Percentiles rank a stretch among this genome's conserved stretches.
phyloP scores from a whole-genome alignment of 2,329 filamentous ascomycete species.

The Paecilomyces sp. region DNA sequence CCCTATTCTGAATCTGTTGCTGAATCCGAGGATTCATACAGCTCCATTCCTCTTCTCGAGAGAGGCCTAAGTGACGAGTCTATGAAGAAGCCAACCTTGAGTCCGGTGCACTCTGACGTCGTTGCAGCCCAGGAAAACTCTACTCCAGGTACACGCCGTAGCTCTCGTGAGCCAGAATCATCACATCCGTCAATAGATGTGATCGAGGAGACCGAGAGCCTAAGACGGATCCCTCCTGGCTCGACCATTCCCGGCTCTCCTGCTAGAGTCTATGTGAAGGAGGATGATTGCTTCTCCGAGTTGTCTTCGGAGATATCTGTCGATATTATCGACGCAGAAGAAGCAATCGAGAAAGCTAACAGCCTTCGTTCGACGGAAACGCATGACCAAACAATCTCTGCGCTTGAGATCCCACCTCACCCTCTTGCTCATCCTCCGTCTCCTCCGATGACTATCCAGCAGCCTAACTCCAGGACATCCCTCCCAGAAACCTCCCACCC shows the following conservation, averaged over 20 bases:
- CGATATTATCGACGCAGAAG: slow-evolving; percentile 39
- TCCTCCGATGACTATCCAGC: slow-evolving; percentile 38
- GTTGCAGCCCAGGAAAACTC: slow-evolving; percentile 17
- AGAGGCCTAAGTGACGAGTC: slow-evolving; percentile 48
- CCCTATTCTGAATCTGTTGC: slow-evolving; percentile 41
- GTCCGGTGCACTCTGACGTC: slow-evolving; percentile 10
- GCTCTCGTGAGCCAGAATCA: slow-evolving; percentile 26
- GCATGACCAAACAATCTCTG: slow-evolving; percentile 28
- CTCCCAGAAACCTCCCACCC: slow-evolving; percentile 23
- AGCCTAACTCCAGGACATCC: slow-evolving; percentile 27
- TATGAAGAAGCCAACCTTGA: slow-evolving; percentile 38
- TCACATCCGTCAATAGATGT: slow-evolving; percentile 45
- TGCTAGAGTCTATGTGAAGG: slow-evolving; percentile 29
- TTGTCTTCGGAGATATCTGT: slow-evolving; percentile 45
- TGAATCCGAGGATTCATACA: slow-evolving; percentile 66
- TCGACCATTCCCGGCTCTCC: slow-evolving; percentile 30
- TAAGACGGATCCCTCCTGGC: slow-evolving; percentile 40
- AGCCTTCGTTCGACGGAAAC: slow-evolving; percentile 22
- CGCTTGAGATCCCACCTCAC: slow-evolving; percentile 35
- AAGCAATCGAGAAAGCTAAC: slow-evolving; percentile 24
- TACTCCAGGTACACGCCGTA: slow-evolving; percentile 19
- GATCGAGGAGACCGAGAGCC: slow-evolving; percentile 45
- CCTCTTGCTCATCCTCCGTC: slow-evolving; percentile 41
- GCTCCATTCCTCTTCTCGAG: slow-evolving; percentile 69
- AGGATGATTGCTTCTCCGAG: slow-evolving; percentile 48